Percentiles rank a stretch among this genome's conserved stretches.
phyloP scores from a whole-genome alignment of 75 land plant species.

The Gnetum montanum region DNA sequence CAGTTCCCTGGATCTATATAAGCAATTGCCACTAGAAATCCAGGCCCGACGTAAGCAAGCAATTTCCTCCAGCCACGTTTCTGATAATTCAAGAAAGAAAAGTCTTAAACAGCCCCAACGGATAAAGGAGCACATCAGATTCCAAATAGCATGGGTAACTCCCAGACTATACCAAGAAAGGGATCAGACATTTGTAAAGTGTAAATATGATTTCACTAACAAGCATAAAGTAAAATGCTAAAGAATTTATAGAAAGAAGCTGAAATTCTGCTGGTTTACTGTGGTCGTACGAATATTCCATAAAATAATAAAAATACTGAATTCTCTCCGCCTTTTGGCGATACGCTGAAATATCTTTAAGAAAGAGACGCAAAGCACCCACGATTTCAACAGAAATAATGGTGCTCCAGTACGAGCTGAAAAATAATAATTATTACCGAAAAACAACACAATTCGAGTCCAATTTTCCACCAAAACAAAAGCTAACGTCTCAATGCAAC shows the following conservation, averaged over 20 bases:
- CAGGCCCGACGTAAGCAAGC: conserved; percentile 15
- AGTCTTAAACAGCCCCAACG: background rate
- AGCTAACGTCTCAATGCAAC: background rate
- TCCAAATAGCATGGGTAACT: no score
- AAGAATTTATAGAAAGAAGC: no score
- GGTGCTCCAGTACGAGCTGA: no score
- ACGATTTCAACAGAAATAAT: background rate
- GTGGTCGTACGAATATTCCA: no score
- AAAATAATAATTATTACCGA: background rate
- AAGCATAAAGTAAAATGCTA: no score
- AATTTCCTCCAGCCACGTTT: conserved; percentile 11
- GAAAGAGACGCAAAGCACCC: background rate
- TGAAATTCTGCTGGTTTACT: no score
- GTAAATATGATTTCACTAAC: no score
- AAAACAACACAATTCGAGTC: background rate
- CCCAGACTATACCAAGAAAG: no score
- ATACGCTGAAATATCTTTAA: background rate
- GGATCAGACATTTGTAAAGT: no score
- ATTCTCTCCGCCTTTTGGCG: background rate
- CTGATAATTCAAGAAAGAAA: background rate
- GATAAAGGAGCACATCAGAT: background rate
- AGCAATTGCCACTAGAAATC: conserved; percentile 18
- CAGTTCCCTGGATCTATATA: conserved; percentile 18
- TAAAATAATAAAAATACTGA: no score
- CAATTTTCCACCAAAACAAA: background rate